A percentile compares a stretch with the other conserved stretches of the same genome.
phyloP scores from a whole-genome alignment of 495 filamentous ascomycete species.

The Trichoderma asperelloides region DNA sequence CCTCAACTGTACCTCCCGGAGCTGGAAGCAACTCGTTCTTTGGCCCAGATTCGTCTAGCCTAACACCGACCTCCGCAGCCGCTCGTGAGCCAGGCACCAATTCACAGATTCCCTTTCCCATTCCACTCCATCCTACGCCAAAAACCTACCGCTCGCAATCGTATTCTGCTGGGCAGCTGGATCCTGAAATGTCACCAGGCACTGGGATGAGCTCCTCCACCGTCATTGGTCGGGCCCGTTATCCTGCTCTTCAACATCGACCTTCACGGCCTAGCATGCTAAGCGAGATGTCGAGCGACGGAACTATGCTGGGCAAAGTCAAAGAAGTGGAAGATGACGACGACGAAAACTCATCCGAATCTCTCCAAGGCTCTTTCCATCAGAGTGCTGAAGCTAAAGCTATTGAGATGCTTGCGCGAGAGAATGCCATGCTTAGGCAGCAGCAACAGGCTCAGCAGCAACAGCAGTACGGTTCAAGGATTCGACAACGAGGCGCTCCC shows the following conservation, averaged over 20 bases:
- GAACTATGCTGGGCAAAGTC: slow-evolving; percentile 62
- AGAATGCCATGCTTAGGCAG: slow-evolving; percentile 65
- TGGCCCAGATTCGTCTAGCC: slow-evolving; percentile 23
- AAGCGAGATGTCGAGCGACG: slow-evolving; percentile 66
- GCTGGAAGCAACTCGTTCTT: slow-evolving; percentile 37
- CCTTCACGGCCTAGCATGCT: slow-evolving; percentile 80
- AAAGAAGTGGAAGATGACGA: slow-evolving; percentile 79
- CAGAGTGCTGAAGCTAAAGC: slow-evolving; percentile 54
- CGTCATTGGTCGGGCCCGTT: slow-evolving; percentile 41
- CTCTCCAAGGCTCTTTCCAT: slow-evolving; percentile 42
- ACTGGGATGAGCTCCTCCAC: slow-evolving; percentile 32
- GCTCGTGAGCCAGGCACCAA: slow-evolving; percentile 35
- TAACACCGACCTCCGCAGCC: slow-evolving; percentile 33
- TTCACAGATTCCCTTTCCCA: slow-evolving; percentile 76
- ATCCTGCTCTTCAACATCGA: slow-evolving; percentile 66
- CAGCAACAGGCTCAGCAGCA: slow-evolving; percentile 48
- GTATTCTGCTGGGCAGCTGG: slow-evolving; percentile 89
- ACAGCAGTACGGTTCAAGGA: slow-evolving; percentile 23
- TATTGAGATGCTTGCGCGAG: slow-evolving; percentile 63
- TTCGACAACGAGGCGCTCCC: slow-evolving; percentile 55
- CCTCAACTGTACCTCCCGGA: slow-evolving; percentile 50
- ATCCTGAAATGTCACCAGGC: slow-evolving; percentile 54
- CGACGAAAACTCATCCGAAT: slow-evolving; percentile 57
- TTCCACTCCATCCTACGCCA: slow-evolving; percentile 81
- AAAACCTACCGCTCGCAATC: slow-evolving; percentile 94